phyloP scores from a whole-genome alignment of 208 protist genomes.

The Trichomonas gallinae region DNA sequence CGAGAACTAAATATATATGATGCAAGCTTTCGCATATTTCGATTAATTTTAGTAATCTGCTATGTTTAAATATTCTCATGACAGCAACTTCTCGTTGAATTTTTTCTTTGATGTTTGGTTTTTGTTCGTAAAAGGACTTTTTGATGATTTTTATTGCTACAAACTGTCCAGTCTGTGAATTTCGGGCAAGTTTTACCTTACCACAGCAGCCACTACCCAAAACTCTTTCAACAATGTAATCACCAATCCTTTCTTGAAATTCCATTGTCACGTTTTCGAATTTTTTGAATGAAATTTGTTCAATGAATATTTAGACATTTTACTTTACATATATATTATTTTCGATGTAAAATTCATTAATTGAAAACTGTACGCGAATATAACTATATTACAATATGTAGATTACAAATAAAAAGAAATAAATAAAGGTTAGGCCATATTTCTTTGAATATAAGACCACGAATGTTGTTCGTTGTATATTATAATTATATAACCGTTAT shows the following conservation, averaged over 20 bases:
- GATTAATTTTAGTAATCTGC: background rate
- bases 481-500: no score
- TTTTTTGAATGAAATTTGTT: background rate
- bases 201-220: background rate
- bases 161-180: background rate
- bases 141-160: constrained; percentile 15
- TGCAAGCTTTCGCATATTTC: background rate
- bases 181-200: background rate
- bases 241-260: background rate
- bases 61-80: background rate
- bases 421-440: no score
- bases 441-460: no score
- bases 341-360: no score
- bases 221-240: background rate
- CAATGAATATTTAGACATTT: no score
- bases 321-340: no score
- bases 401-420: no score
- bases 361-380: no score
- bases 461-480: no score
- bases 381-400: no score
- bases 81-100: background rate
- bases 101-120: background rate
- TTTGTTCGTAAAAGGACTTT: background rate
- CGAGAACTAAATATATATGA: background rate
- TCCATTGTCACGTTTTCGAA: background rate